Evolutionary conservation across 495 filamentous ascomycete genomes (phyloP), one percentile per base, ranked within the genome.

Genomic region (Penicillium paxilli): DNA sequence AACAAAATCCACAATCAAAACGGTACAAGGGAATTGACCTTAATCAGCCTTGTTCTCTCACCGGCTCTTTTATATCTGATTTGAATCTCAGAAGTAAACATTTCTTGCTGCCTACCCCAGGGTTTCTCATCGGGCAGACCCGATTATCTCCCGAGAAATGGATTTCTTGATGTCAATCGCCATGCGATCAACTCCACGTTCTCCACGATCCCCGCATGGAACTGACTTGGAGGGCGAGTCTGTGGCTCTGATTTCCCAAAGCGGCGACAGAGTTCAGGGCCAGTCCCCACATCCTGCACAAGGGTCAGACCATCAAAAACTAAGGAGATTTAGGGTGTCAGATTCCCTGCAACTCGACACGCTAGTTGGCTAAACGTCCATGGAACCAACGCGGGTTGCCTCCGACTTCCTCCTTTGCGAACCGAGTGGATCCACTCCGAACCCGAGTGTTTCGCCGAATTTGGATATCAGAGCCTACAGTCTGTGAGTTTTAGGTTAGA

Each of bases 181-280:
- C 20, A 23, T 42, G 19, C n/a, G 21, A 54, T 37, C 10, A 20
- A 23, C 54, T 54, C 32, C 44, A 47, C 47, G 45, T 55, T 52
- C 49, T 49, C 49, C 20, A 41, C 16, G 19, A 44, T 28, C 52
- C 52, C 60, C 56, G 61, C 61, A 61, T 61, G 38, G 30, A 60
- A 48, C 47, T 58, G 24, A 41, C 62, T 46, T 46, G 52, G 47
- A 11, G 16, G 44, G 60, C 33, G 12, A 25, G 17, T 19, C 38
- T 10, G n/a, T 58, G 61, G 47, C 64, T 66, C 58, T 37, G 47
- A 35, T 49, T 57, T 25, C 60, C 57, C 20, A 45, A 58, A 51
- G 20, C 21, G 47, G 55, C 47, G 25, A 24, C 16, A 28, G 28
- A 42, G 16, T 23, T 51, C 25, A 41, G n/a, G 32, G 30, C 14